Percentiles rank a stretch among this genome's conserved stretches.
Evolutionary conservation across 345 rosid genomes (phyloP).

Genomic region (Populus deltoides): DNA sequence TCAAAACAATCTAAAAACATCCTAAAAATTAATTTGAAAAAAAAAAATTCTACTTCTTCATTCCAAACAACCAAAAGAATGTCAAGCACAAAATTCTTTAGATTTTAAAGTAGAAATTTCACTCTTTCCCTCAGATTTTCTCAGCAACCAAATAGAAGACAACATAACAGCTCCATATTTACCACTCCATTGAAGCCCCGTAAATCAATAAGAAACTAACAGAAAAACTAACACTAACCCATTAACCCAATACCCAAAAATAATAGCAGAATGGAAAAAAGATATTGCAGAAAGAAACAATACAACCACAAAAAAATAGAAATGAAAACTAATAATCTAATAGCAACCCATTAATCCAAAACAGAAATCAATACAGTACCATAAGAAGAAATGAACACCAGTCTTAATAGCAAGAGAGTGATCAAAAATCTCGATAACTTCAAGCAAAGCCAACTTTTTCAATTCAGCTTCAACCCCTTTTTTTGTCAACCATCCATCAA

Average conservation of each 20-base stretch:
- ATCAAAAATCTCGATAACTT: conserved; percentile 56
- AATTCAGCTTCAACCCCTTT: conserved; percentile 54
- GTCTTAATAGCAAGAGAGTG: conserved; percentile 66
- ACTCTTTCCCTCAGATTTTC: neutral
- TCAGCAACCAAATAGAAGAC: neutral
- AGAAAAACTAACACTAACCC: neutral
- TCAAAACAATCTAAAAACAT: no score
- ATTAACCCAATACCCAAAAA: neutral
- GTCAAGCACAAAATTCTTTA: neutral
- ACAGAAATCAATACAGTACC: conserved; percentile 28
- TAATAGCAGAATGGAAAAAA: neutral
- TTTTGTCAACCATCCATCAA: conserved; percentile 69
- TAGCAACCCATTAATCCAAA: neutral
- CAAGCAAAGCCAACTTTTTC: conserved; percentile 56
- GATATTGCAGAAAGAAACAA: neutral
- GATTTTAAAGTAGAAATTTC: neutral
- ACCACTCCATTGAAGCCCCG: neutral
- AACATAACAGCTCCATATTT: neutral
- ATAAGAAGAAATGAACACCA: conserved; percentile 84
- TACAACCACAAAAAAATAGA: neutral
- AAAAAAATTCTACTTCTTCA: neutral
- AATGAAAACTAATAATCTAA: neutral
- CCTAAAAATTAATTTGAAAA: no score
- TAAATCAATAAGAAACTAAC: neutral
- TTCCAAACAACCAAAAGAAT: neutral